Conservation (phyloP, 2,329 filamentous ascomycete species). For the Colletotrichum karsti region DNA sequence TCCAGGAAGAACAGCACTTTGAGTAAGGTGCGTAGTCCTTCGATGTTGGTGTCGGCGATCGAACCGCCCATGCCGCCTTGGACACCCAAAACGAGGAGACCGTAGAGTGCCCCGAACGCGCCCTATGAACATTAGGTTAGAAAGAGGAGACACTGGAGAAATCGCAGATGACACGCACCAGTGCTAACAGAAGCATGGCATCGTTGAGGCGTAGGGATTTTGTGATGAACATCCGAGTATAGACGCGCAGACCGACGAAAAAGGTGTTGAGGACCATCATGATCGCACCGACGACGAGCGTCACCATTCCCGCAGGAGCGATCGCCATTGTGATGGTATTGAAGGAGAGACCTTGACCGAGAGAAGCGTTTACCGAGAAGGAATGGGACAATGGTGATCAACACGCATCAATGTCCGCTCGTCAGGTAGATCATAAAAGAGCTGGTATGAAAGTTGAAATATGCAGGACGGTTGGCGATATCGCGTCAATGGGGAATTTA, state of each 20-base stretch:
- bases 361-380: not conserved
- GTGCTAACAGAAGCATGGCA: not conserved
- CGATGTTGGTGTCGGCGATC: not conserved
- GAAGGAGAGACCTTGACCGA: not conserved
- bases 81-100: not conserved
- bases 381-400: not conserved
- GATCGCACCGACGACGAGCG: conserved; percentile 9
- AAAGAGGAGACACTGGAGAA: too few relatives aligned
- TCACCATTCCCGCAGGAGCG: not conserved
- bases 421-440: not conserved
- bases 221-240: conserved; percentile 1
- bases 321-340: not conserved
- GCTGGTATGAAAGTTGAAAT: not conserved
- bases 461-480: not conserved
- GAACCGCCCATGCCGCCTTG: conserved; percentile 11
- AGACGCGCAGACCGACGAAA: conserved; percentile 14
- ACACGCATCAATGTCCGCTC: not conserved
- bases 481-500: too few relatives aligned
- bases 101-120: conserved; percentile 14
- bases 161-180: not conserved
- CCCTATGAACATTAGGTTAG: not conserved
- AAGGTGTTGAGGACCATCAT: conserved; percentile 10
- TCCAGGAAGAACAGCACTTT: conserved; percentile 18
- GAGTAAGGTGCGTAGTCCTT: not conserved
- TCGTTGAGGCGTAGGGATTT: not conserved